Conservation (phyloP, 108 stramenopile genomes). For the Discostella stelligeroides region DNA sequence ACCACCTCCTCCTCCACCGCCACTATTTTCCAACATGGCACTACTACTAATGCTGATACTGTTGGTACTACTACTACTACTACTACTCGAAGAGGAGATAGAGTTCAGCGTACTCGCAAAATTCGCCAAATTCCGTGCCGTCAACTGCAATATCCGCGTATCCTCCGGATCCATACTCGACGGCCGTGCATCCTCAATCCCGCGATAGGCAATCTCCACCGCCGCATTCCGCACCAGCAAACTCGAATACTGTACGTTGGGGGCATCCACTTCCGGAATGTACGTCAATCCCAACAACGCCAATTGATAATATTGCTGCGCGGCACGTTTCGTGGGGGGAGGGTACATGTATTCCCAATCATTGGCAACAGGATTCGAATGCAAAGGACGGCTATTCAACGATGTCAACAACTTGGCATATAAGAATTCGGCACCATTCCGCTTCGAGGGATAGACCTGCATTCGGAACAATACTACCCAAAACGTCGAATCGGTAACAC, state of each 20-base stretch:
- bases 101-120: constrained; percentile 82
- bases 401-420: constrained; percentile 86
- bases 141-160: constrained; percentile 82
- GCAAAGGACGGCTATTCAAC: constrained; percentile 79
- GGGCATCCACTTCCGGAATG: constrained; percentile 60
- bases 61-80: too few species aligned
- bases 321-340: constrained; percentile 52
- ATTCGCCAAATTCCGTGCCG: constrained; percentile 84
- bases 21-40: not conserved
- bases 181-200: constrained; percentile 74
- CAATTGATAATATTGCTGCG: constrained; percentile 76
- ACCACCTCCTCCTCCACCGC: not conserved
- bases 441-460: constrained; percentile 88
- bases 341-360: constrained; percentile 59
- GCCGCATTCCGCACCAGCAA: constrained; percentile 86
- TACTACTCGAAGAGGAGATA: too few species aligned
- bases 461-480: constrained; percentile 90
- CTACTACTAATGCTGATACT: too few species aligned
- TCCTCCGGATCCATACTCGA: constrained; percentile 90
- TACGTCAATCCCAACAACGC: constrained; percentile 80
- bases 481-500: constrained; percentile 83
- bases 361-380: constrained; percentile 50
- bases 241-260: constrained; percentile 66
- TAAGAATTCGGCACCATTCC: constrained; percentile 80
- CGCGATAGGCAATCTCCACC: constrained; percentile 79